phyloP scores from a whole-genome alignment of 202 grass and related monocot species.

The Digitaria exilis region DNA sequence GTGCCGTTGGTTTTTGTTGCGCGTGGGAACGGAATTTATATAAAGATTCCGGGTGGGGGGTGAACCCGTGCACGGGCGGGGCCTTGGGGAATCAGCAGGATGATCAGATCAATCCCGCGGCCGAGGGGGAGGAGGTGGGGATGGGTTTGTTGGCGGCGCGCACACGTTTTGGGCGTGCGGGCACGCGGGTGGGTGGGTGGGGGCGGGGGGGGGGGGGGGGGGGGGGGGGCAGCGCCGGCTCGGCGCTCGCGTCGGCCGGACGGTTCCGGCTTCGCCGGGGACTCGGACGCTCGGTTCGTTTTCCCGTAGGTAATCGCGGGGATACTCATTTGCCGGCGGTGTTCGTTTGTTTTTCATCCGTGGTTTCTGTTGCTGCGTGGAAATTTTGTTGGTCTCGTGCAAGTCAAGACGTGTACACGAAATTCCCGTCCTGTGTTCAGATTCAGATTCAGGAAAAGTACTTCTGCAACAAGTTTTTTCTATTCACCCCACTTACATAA shows the following conservation, averaged over 20 bases:
- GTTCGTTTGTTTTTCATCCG: background rate
- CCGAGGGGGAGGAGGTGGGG: background rate
- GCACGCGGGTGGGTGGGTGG: background rate
- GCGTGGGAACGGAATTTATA: conserved; percentile 48
- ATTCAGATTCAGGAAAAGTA: too few relatives aligned
- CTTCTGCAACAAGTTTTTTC: too few relatives aligned
- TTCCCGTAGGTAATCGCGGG: background rate
- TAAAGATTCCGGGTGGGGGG: conserved; percentile 31
- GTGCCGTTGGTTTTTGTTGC: conserved; percentile 25
- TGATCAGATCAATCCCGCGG: conserved; percentile 4
- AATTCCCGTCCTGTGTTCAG: too few relatives aligned
- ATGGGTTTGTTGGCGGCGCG: background rate
- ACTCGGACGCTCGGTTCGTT: background rate
- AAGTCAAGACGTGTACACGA: too few relatives aligned
- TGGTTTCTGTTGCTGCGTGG: background rate
- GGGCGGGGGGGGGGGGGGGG: too few relatives aligned
- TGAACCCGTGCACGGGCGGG: conserved; percentile 1
- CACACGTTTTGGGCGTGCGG: conserved; percentile 39
- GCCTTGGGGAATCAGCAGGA: too few relatives aligned
- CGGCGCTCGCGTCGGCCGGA: too few relatives aligned
- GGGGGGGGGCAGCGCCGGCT: too few relatives aligned
- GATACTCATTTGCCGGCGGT: too few relatives aligned
- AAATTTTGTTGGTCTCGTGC: background rate
- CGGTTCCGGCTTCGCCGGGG: background rate
- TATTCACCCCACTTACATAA: too few relatives aligned